Percentiles rank a stretch among this genome's conserved stretches.
Conservation (phyloP, 176 grass and related monocot species). For the Microstegium vimineum region DNA sequence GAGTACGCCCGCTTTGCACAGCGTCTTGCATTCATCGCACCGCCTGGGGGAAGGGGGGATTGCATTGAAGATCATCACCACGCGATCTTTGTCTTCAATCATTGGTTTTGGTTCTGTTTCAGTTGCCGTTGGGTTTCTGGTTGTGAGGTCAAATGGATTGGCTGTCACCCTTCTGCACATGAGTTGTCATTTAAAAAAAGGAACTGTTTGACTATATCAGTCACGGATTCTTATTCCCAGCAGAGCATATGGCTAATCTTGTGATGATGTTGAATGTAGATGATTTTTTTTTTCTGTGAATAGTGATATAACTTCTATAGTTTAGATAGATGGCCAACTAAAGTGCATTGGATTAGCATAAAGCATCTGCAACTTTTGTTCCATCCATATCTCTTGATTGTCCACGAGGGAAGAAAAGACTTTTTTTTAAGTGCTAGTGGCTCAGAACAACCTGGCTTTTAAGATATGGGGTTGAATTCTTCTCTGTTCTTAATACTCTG, state of each 20-base stretch:
- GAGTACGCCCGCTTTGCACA: background rate
- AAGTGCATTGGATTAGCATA: constrained; percentile 18
- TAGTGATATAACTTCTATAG: background rate
- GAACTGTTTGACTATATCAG: constrained; percentile 22
- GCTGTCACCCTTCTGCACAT: background rate
- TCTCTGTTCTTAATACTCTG: background rate
- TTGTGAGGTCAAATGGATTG: constrained; percentile 8
- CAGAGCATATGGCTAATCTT: background rate
- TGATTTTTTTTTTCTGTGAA: background rate
- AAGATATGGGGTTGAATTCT: background rate
- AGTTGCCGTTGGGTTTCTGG: background rate
- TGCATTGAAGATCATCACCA: background rate
- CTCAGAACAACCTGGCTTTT: background rate
- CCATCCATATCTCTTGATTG: background rate
- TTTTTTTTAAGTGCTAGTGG: background rate
- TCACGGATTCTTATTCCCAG: background rate
- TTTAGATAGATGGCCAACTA: constrained; percentile 1
- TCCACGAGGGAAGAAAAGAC: background rate
- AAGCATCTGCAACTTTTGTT: constrained; percentile 17
- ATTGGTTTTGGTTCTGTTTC: background rate
- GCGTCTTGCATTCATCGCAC: constrained; percentile 26
- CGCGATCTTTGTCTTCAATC: background rate
- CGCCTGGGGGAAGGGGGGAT: background rate
- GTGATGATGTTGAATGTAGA: background rate
- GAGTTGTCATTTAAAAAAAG: background rate